Evolutionary conservation across 192 early-diverging fungal species (phyloP), one percentile per base, ranked within the genome.

Genomic region (Piromyces finnis): DNA sequence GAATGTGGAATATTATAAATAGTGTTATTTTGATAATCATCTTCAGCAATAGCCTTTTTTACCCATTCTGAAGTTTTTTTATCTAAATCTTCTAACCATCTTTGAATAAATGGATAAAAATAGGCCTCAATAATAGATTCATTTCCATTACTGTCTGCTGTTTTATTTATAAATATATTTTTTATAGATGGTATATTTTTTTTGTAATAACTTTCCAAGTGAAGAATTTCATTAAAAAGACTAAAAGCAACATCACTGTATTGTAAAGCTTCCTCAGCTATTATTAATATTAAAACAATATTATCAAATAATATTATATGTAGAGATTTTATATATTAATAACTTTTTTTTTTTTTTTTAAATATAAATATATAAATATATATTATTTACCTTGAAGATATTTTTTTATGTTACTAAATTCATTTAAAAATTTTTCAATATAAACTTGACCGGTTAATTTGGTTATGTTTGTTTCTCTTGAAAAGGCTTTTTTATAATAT

Each of bases 1-100:
- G 94, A 95, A 84, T 92, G 87, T 29, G 88, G 78, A 77, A 87
- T 68, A 68, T 68, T 68, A 68, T 68, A 68, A 11, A 27, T 68
- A 17, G 51, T 68, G n/a, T 68, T n/a, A 68, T 68, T 68, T 68
- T 68, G 51, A 68, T 68, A 68, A 68, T 68, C 51, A 68, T 95
- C 94, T 37, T 89, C 85, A n/a, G 85, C 79, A 35, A 93, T 89
- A 12, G 92, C 89, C 78, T 86, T 87, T 35, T 83, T 82, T 9
- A 93, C 91, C 93, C 94, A 94, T 35, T 91, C 91, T 5, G 85
- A 82, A 79, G 91, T 92, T 28, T 89, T 87, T 12, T 83, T 79
- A 78, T 94, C 89, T n/a, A 91, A 90, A 0, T 84, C 84, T 17
- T 87, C 81, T 41, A 95, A 80, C 88, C 91, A 95, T 78, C 88